These are phyloP conservation scores for Cyathus striatus DNA, from an alignment of 768 basidiomycete genomes.

Conservation along the genomic window DNA sequence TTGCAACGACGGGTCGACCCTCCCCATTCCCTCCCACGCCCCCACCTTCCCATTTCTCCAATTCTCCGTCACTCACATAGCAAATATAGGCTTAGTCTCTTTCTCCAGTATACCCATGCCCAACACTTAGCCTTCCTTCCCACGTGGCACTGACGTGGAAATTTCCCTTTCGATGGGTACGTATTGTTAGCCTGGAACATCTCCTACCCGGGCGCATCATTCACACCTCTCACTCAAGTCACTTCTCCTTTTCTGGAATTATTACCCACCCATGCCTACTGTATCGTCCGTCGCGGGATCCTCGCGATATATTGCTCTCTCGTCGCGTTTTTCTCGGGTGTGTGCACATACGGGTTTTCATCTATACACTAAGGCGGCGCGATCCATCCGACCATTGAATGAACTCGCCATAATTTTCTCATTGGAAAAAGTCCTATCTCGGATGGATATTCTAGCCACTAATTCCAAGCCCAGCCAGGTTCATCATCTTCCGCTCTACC, in stretches of 20 bases:
- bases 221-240: conserved; percentile 4
- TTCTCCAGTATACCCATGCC: background rate
- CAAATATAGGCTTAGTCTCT: background rate
- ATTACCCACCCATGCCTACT: conserved; percentile 4
- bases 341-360: too few species aligned
- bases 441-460: too few species aligned
- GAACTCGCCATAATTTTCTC: too few species aligned
- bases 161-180: background rate
- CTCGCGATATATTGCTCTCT: conserved; percentile 5
- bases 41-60: background rate
- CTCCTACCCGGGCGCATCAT: conserved; percentile 1
- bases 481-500: too few species aligned
- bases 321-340: conserved; percentile 10
- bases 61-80: background rate
- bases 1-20: background rate
- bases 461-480: too few species aligned
- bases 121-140: background rate
- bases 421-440: too few species aligned
- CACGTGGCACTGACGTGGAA: background rate
- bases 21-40: background rate
- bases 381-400: too few species aligned
- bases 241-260: background rate
- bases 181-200: background rate
- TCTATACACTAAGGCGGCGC: too few species aligned
- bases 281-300: conserved; percentile 9